phyloP scores from a whole-genome alignment of 768 basidiomycete genomes.

The Saitozyma sp. region DNA sequence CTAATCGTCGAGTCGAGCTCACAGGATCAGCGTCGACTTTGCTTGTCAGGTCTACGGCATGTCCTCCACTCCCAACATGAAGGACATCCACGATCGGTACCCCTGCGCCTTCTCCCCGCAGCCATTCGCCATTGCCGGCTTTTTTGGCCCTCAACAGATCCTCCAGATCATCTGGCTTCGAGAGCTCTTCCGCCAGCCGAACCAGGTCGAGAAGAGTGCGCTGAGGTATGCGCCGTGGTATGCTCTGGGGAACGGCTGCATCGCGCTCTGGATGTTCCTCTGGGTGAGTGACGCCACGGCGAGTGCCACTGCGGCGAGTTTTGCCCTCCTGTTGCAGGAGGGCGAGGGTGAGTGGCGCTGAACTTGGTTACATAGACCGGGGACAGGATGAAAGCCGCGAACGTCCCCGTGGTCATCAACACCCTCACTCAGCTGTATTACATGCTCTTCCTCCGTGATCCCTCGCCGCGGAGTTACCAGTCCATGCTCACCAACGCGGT shows the following conservation, averaged over 20 bases:
- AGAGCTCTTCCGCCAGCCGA: constrained; percentile 34
- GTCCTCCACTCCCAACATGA: constrained; percentile 46
- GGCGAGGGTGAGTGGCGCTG: not conserved
- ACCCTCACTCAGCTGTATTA: constrained; percentile 44
- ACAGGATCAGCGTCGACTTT: constrained; percentile 34
- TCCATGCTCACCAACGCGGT: constrained; percentile 42
- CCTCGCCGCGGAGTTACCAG: constrained; percentile 34
- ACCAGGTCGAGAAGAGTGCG: constrained; percentile 32
- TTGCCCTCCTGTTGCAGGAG: not conserved
- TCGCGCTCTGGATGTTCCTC: constrained; percentile 47
- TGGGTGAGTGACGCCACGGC: constrained; percentile 33
- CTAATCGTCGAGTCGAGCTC: not conserved
- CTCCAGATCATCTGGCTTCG: constrained; percentile 45
- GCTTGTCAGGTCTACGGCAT: constrained; percentile 41
- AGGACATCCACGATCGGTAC: constrained; percentile 42
- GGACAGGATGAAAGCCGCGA: constrained; percentile 43
- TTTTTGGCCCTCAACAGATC: constrained; percentile 48
- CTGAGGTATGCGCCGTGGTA: constrained; percentile 41
- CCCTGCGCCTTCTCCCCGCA: constrained; percentile 45
- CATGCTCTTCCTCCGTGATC: constrained; percentile 33
- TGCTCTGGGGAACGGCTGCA: constrained; percentile 41
- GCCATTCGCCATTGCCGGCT: constrained; percentile 46
- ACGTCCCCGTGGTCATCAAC: constrained; percentile 47
- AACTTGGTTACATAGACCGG: constrained; percentile 21
- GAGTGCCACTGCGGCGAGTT: not conserved